Evolutionary conservation across 257 asterid species (phyloP).

Genomic region (Striga asiatica): DNA sequence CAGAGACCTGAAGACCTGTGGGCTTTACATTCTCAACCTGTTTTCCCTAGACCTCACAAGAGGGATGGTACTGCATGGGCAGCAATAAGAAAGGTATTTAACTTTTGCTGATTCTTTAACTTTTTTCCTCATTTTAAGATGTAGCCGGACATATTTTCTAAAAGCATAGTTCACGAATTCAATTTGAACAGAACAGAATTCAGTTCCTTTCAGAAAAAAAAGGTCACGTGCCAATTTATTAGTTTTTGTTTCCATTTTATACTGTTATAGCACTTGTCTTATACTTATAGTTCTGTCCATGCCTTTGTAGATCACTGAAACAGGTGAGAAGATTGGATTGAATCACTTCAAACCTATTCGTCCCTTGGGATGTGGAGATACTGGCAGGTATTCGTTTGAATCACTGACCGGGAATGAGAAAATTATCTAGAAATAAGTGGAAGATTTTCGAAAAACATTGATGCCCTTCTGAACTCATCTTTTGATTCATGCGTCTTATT

Average conservation of each 20-base stretch:
- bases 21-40: conserved; percentile 82
- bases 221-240: background rate
- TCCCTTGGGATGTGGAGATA: conserved; percentile 98
- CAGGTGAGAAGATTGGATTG: conserved; percentile 70
- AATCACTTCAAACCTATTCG: conserved; percentile 82
- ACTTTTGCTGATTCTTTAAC: background rate
- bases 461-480: background rate
- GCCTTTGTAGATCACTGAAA: conserved; percentile 48
- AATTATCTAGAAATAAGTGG: too few relatives aligned
- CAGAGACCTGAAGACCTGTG: conserved; percentile 95
- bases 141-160: too few relatives aligned
- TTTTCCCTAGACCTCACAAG: conserved; percentile 74
- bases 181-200: too few relatives aligned
- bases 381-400: conserved; percentile 96
- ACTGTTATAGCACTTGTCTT: conserved; percentile 14
- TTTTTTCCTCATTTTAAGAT: background rate
- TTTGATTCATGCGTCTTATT: background rate
- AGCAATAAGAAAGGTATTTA: conserved; percentile 75
- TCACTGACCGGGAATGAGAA: too few relatives aligned
- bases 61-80: conserved; percentile 56
- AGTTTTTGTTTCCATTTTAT: background rate
- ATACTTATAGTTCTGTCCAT: too few relatives aligned
- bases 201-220: background rate
- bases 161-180: background rate
- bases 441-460: too few relatives aligned